Evolutionary conservation across 2,329 filamentous ascomycete species (phyloP).

Genomic region (Didymosphaeria variabile): DNA sequence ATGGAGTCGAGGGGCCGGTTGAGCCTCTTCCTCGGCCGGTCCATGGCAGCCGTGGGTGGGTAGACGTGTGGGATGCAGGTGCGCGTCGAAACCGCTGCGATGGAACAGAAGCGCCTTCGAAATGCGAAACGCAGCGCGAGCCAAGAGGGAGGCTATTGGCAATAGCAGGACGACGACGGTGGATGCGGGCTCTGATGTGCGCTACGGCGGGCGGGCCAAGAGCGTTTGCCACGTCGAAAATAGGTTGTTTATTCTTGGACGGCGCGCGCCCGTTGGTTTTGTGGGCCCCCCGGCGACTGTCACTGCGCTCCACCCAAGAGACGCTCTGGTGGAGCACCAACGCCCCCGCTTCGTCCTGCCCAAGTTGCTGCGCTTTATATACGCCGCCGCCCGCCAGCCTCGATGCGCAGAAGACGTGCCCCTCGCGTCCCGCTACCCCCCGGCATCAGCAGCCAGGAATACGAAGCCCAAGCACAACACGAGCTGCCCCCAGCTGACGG

Average conservation of each 20-base stretch:
- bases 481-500: slow-evolving; percentile 15
- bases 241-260: slow-evolving; percentile 4
- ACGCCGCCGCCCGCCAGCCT: slow-evolving; percentile 3
- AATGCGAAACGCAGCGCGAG: slow-evolving; percentile 8
- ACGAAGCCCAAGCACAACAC: slow-evolving; percentile 17
- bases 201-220: slow-evolving; percentile 1
- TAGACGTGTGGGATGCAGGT: too few relatives aligned
- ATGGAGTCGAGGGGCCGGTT: slow-evolving; percentile 59
- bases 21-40: slow-evolving; percentile 26
- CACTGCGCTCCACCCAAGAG: not conserved
- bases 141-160: slow-evolving; percentile 13
- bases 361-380: slow-evolving; percentile 8
- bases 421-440: slow-evolving; percentile 7
- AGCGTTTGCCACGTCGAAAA: slow-evolving; percentile 1
- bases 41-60: not conserved
- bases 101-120: slow-evolving; percentile 3
- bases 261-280: not conserved
- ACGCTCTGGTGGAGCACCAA: not conserved
- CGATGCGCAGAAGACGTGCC: not conserved
- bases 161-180: slow-evolving; percentile 2
- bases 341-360: slow-evolving; percentile 8
- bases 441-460: slow-evolving; percentile 17
- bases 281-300: not conserved
- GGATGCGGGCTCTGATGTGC: not conserved
- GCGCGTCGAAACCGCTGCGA: too few relatives aligned